Base-by-base conservation (phyloP, 1,284 basidiomycete genomes). In the Cutaneotrichosporon sp. region DNA sequence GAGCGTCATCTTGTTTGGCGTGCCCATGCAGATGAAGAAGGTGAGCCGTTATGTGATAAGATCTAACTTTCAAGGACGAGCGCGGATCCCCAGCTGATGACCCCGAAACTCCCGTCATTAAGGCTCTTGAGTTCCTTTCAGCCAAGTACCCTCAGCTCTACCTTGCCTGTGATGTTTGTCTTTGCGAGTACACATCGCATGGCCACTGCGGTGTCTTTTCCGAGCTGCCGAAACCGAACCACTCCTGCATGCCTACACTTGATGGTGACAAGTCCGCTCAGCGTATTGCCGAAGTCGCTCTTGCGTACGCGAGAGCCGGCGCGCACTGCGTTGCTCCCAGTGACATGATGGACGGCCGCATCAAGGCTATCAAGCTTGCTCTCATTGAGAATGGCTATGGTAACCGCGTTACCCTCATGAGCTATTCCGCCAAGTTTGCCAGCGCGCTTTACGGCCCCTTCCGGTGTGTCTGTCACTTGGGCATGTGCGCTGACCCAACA, bases 181-280 rank as follows among this genome's bases (percentile, higher is more conserved):
- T 99, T n/a, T 99, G 96, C 80, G 96, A 98, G 76, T 98, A 99
- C 79, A 97, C 96, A 12, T 89, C 89, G 46, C 93, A 98, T 69
- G 96, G 96, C 0, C 96, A 99, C 77, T 99, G 94, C 67, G 96
- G 96, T 23, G 72, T 91, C 55, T 82, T 94, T 23, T 73, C 72
- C 2, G 62, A 66, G 17, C 65, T 67, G 10, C 67, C 71, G 17
- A 60, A 65, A 44, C 69, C 70, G 2, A 54, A 42, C 4, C 69
- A 74, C 55, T 70, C 70, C 4, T 57, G 61, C 47, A 50, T 55
- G 52, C 68, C 63, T 13, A 74, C 60, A 0, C 72, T 79, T 35
- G 74, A 90, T 73, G 84, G 84, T 42, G 78, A 77, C 13, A 83
- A 84, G 12, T 92, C 88, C 13, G 89, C 91, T 5, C 79, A 79